Evolutionary conservation across 129 eudicot genomes (phyloP), one percentile per base, ranked within the genome.

Genomic region (Heracleum sosnowskyi): DNA sequence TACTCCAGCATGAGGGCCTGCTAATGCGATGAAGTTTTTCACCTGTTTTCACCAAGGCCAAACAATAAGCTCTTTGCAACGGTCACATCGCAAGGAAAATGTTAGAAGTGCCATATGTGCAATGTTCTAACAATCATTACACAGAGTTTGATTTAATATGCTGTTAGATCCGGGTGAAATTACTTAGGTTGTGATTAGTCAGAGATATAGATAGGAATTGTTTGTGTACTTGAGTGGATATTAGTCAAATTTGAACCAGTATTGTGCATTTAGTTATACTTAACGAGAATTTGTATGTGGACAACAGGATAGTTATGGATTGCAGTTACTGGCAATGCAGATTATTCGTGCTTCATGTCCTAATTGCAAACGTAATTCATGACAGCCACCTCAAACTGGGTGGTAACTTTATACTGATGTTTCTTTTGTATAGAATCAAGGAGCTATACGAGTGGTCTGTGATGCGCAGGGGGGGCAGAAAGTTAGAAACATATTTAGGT

Each of bases 1-100:
- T 81, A 86, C 83, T 60, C 97, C 97, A 9, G 97, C 97, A 85
- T 90, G 97, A 70, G 97, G 97, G 84, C 97, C 97, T 71, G 91
- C 96, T 74, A 92, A 79, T 28, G 97, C 87, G 85, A 92, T 79
- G 78, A 83, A 84, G 80, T 90, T 92, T 80, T 81, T 82, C 88
- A 92, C 97, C 97, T 92, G 88, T 82, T 79, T 60, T 42, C 55
- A 13, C 24, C 39, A 13, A 28, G 36, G 39, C 37, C 18, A 66
- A 66, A 16, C 17, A 28, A 12, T 29, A 63, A 63, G 12, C 26
- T 24, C 24, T 55, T 8, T 24, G 11, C 64, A 55, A 55, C 11
- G 13, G 7, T 55, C 29, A 57, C 13, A 57, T 57, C 4, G 31
- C 4, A 57, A 57, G 29, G 16, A n/a, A n/a, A 60, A 10, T 60